Evolutionary conservation across 176 grass and related monocot species (phyloP).

Genomic region (Puya raimondii): DNA sequence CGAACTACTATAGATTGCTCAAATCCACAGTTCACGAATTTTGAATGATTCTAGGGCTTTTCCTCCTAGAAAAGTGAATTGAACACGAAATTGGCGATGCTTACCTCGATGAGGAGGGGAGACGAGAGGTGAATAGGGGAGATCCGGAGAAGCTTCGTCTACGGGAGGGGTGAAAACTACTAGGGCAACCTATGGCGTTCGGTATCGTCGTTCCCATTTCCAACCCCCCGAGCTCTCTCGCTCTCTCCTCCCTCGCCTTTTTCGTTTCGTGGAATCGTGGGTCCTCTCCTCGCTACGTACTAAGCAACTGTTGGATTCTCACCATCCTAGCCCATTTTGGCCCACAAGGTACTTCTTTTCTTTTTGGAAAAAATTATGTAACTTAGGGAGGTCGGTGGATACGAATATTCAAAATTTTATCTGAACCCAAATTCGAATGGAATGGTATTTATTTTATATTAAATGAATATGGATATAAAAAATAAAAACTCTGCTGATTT

Average conservation of each 20-base stretch:
- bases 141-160: slow-evolving; percentile 9
- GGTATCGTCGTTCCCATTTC: slow-evolving; percentile 6
- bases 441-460: no score
- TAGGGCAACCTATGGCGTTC: background rate
- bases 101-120: slow-evolving; percentile 18
- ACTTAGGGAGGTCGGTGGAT: no score
- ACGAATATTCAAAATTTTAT: no score
- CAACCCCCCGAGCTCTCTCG: slow-evolving; percentile 6
- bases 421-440: no score
- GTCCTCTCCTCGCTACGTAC: no score
- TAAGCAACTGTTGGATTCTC: no score
- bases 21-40: background rate
- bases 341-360: no score
- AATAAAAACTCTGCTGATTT: no score
- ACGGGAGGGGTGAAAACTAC: slow-evolving; percentile 1
- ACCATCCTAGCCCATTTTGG: no score
- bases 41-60: no score
- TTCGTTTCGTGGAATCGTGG: background rate
- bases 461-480: no score
- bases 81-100: background rate
- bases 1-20: background rate
- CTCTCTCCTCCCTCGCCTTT: slow-evolving; percentile 6
- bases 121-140: background rate
- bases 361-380: no score
- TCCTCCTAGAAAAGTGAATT: background rate